Evolutionary conservation across 2,329 filamentous ascomycete genomes (phyloP).

Genomic region (Penicillium brasilianum): DNA sequence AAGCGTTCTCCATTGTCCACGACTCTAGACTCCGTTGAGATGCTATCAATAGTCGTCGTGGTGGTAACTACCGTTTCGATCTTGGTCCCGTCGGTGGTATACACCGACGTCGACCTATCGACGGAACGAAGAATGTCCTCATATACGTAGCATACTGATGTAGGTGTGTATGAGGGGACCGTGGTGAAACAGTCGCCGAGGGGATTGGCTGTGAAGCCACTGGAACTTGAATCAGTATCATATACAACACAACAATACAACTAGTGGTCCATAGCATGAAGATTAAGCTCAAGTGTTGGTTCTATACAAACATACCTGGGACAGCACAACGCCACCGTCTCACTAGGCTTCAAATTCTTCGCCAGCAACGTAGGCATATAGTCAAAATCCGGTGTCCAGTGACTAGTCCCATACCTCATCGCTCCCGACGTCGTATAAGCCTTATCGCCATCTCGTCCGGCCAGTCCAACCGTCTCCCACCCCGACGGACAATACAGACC

Average conservation of each 20-base stretch:
- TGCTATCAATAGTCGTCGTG: background rate
- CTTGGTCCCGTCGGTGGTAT: background rate
- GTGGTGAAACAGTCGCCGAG: background rate
- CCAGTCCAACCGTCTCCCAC: background rate
- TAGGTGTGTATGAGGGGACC: background rate
- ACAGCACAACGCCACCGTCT: conserved; percentile 1
- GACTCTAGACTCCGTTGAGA: background rate
- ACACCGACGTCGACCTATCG: background rate
- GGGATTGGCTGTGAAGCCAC: background rate
- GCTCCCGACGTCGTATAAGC: background rate
- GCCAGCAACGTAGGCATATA: background rate
- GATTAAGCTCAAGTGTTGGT: too few species aligned
- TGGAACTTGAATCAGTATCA: background rate
- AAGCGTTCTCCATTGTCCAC: background rate
- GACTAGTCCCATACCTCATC: background rate
- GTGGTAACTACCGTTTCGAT: background rate
- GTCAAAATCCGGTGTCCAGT: background rate
- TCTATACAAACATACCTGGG: background rate
- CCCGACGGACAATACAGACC: background rate
- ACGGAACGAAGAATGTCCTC: background rate
- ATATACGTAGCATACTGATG: background rate
- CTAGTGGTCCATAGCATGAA: too few species aligned
- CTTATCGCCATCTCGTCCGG: background rate
- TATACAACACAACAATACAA: too few species aligned
- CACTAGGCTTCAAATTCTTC: background rate